Conservation (phyloP, 148 eudicot species). For the Chenopodium album region DNA sequence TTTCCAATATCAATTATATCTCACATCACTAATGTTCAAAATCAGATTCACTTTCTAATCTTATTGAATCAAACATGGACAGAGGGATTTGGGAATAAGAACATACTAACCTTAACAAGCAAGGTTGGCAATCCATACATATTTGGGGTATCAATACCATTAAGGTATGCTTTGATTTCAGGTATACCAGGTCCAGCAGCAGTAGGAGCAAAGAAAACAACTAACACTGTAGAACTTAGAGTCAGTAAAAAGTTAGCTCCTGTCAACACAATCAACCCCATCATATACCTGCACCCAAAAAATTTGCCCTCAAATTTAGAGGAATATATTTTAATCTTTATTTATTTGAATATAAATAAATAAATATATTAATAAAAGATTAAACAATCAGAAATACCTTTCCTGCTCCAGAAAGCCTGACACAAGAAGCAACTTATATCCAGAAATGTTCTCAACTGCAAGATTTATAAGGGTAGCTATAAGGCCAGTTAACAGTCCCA, state of each 20-base stretch:
- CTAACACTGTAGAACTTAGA: constrained; percentile 57
- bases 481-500: constrained; percentile 43
- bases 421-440: constrained; percentile 45
- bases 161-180: constrained; percentile 87
- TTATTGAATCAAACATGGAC: not conserved
- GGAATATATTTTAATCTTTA: not conserved
- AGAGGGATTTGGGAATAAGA: not conserved
- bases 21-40: not conserved
- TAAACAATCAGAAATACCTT: constrained; percentile 21
- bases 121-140: constrained; percentile 87
- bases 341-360: not conserved
- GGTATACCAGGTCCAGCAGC: constrained; percentile 96
- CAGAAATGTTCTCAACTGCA: constrained; percentile 46
- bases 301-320: not conserved
- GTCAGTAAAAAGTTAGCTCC: constrained; percentile 62
- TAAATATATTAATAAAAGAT: not conserved
- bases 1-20: too few species aligned
- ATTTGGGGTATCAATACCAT: constrained; percentile 82
- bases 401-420: constrained; percentile 27
- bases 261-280: constrained; percentile 54
- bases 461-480: constrained; percentile 43
- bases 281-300: constrained; percentile 62
- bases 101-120: constrained; percentile 68
- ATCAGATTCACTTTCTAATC: not conserved
- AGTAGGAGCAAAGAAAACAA: constrained; percentile 79